A percentile compares a stretch with the other conserved stretches of the same genome.
phyloP scores from a whole-genome alignment of 495 filamentous ascomycete species.

The Daldinia concentrica region DNA sequence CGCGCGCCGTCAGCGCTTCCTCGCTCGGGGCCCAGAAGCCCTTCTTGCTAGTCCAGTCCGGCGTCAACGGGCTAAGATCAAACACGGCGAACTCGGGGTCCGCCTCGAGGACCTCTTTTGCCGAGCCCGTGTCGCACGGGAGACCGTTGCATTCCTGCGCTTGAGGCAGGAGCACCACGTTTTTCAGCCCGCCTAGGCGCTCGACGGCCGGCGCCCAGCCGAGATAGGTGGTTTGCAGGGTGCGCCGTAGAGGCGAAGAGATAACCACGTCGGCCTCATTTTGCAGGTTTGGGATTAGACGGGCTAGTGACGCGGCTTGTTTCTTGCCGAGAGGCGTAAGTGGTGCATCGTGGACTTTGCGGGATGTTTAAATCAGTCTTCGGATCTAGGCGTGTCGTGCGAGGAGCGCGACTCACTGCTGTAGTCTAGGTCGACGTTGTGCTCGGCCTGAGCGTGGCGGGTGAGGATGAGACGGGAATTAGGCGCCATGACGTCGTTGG shows the following conservation, averaged over 20 bases:
- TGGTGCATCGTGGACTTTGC: constrained; percentile 36
- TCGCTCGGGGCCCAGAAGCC: constrained; percentile 34
- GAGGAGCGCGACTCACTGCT: constrained; percentile 35
- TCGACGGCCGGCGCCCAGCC: constrained; percentile 34
- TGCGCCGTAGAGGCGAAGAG: constrained; percentile 35
- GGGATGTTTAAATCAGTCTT: neutral
- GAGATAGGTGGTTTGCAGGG: constrained; percentile 35
- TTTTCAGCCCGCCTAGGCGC: constrained; percentile 29
- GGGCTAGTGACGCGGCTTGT: constrained; percentile 34
- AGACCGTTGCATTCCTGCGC: constrained; percentile 51
- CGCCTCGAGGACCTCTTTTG: constrained; percentile 28
- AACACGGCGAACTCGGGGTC: constrained; percentile 39
- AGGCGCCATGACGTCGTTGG: constrained; percentile 56
- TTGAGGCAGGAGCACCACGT: constrained; percentile 30
- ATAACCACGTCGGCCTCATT: constrained; percentile 26
- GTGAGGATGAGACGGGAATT: constrained; percentile 61
- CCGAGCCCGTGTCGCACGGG: constrained; percentile 52
- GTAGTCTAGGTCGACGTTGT: constrained; percentile 55
- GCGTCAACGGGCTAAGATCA: constrained; percentile 33
- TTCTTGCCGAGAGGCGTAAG: constrained; percentile 37
- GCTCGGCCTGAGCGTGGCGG: constrained; percentile 66
- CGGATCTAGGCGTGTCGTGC: neutral
- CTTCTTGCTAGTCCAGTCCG: constrained; percentile 38
- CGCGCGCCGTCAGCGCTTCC: constrained; percentile 26
- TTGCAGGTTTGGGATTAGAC: constrained; percentile 22